phyloP scores from a whole-genome alignment of 768 basidiomycete genomes.

The Calocybe indica region DNA sequence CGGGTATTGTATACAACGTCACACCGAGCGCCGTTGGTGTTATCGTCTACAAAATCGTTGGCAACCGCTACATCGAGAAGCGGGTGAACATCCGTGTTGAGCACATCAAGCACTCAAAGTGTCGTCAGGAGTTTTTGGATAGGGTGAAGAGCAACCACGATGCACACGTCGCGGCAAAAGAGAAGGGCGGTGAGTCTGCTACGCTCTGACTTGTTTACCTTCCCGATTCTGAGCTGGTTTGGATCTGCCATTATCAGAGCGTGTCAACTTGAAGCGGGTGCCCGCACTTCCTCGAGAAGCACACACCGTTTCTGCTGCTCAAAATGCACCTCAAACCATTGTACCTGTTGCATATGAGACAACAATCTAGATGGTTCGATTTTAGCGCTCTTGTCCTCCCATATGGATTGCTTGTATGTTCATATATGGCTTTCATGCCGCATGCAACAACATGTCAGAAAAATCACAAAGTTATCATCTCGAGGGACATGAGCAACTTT shows the following conservation, averaged over 20 bases:
- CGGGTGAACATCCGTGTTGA: slow-evolving; percentile 97
- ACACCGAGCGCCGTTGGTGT: slow-evolving; percentile 92
- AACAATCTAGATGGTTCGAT: slow-evolving; percentile 64
- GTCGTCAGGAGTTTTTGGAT: slow-evolving; percentile 95
- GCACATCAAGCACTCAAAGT: slow-evolving; percentile 95
- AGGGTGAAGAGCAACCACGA: slow-evolving; percentile 90
- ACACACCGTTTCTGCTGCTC: slow-evolving; percentile 60
- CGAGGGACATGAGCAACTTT: not conserved
- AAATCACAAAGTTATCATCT: slow-evolving; percentile 9
- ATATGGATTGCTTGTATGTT: slow-evolving; percentile 19
- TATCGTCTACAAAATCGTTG: slow-evolving; percentile 97
- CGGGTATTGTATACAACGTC: slow-evolving; percentile 98
- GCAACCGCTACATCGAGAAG: slow-evolving; percentile 99
- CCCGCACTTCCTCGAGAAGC: slow-evolving; percentile 80
- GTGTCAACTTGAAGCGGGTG: slow-evolving; percentile 79
- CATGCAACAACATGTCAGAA: slow-evolving; percentile 21
- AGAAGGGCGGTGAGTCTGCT: slow-evolving; percentile 71
- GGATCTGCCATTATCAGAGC: slow-evolving; percentile 40
- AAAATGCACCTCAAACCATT: slow-evolving; percentile 91
- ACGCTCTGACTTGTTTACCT: not conserved
- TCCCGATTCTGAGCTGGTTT: not conserved
- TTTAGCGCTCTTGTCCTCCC: slow-evolving; percentile 7
- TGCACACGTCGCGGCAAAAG: slow-evolving; percentile 80
- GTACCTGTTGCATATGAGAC: slow-evolving; percentile 93
- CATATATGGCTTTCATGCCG: slow-evolving; percentile 17